These are phyloP conservation scores for Beauveria pseudobassiana DNA, from an alignment of 2,329 filamentous ascomycete genomes.

Conservation along the genomic window DNA sequence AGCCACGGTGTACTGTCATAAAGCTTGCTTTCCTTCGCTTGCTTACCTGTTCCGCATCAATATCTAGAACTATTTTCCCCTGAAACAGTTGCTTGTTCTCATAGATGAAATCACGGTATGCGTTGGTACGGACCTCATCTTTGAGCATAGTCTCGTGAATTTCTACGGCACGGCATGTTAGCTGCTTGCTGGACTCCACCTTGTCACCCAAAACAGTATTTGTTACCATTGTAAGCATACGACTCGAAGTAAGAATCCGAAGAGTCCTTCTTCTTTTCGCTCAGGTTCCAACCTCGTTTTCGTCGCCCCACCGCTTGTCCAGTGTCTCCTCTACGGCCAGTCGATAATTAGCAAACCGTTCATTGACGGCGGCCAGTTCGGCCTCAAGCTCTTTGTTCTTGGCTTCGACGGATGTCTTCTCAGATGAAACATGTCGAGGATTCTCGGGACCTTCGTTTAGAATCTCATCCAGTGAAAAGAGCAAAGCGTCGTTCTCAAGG, in stretches of 20 bases:
- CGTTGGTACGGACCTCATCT: conserved; percentile 78
- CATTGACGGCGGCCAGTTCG: conserved; percentile 50
- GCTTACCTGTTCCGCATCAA: conserved; percentile 66
- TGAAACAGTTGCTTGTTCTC: conserved; percentile 81
- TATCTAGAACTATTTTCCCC: conserved; percentile 81
- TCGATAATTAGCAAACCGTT: conserved; percentile 59
- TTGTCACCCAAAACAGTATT: background rate
- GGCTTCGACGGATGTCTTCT: conserved; percentile 26
- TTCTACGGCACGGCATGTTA: conserved; percentile 41
- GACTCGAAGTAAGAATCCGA: conserved; percentile 52
- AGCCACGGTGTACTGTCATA: background rate
- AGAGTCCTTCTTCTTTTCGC: conserved; percentile 24
- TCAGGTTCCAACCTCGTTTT: conserved; percentile 32
- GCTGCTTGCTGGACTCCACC: background rate
- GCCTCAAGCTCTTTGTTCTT: conserved; percentile 52
- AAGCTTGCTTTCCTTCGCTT: background rate
- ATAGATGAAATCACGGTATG: conserved; percentile 93
- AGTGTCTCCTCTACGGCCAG: conserved; percentile 58
- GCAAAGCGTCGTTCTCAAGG: conserved; percentile 79
- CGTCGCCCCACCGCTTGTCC: conserved; percentile 55
- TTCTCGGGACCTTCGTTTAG: conserved; percentile 43
- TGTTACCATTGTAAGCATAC: conserved; percentile 50
- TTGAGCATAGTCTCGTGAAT: conserved; percentile 97
- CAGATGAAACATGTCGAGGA: conserved; percentile 13
- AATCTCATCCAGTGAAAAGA: conserved; percentile 76